Evolutionary conservation across 2,329 filamentous ascomycete genomes (phyloP).

Genomic region (Polytolypa hystricis): DNA sequence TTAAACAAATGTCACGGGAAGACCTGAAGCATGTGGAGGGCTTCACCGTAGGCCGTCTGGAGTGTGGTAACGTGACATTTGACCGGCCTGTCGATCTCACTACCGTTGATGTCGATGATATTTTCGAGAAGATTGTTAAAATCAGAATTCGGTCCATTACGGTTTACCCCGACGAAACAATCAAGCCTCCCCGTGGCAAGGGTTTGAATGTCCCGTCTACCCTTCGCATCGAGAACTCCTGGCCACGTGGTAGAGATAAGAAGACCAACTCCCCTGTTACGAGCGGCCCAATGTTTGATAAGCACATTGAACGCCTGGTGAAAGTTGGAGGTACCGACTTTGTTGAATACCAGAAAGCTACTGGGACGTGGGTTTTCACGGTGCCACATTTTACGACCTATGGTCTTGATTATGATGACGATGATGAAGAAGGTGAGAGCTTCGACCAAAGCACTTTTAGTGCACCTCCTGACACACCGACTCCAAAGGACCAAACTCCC

Average conservation of each 20-base stretch:
- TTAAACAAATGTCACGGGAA: conserved; percentile 67
- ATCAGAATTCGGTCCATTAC: conserved; percentile 71
- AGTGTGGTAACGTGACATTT: conserved; percentile 74
- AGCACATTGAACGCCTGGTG: conserved; percentile 73
- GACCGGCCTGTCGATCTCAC: conserved; percentile 72
- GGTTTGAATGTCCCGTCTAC: conserved; percentile 84
- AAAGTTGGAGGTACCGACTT: conserved; percentile 72
- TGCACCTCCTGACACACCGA: conserved; percentile 38
- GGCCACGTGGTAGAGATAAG: conserved; percentile 62
- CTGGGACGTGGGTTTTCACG: conserved; percentile 78
- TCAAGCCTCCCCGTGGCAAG: conserved; percentile 75
- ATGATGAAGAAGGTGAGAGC: conserved; percentile 43
- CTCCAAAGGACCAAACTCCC: conserved; percentile 25
- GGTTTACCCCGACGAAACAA: conserved; percentile 64
- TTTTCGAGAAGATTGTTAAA: conserved; percentile 65
- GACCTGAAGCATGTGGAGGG: conserved; percentile 63
- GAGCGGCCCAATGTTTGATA: conserved; percentile 56
- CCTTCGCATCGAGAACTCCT: conserved; percentile 85
- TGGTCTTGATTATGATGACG: conserved; percentile 71
- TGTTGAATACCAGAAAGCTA: conserved; percentile 64
- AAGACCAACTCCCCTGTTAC: conserved; percentile 46
- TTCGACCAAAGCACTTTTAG: conserved; percentile 41
- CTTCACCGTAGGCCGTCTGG: conserved; percentile 72
- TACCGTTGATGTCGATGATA: conserved; percentile 64
- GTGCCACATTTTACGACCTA: conserved; percentile 98